Base-by-base conservation (phyloP, 2,329 filamentous ascomycete genomes). In the Phaeosphaeriaceae sp. region DNA sequence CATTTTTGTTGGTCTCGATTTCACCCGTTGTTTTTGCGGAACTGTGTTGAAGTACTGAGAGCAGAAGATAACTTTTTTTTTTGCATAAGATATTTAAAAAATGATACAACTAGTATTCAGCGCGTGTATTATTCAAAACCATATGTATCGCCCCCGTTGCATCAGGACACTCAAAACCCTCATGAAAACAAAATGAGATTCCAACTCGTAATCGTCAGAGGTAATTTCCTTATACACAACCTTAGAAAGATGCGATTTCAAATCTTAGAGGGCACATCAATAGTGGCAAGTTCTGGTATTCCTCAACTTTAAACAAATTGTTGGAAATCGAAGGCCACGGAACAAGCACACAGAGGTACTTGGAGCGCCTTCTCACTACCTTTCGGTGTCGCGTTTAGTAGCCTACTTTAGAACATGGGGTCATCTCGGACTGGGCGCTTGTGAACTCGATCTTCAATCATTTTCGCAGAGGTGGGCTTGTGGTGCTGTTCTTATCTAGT, bases 371-470 rank as follows among this genome's bases (percentile, higher is more conserved):
- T 49, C 43, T 60, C 56, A 6, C 9, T 20, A 9, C 54, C 56
- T 30, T 58, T 61, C 5, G 54, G 58, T 3, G 42, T 42, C 5
- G 56, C 52, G 9, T 62, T 59, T 4, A 60, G 46, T 18, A 54
- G 13, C 6, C 51, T 54, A 21, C 54, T 61, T 32, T 38, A 39
- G 42, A 56, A 61, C 11, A 38, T 61, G 38, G 54, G 56, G 18
- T 48, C 61, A 21, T 56, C 55, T 6, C 58, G 56, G 3, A 36
- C 32, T 18, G 53, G 53, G 6, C 56, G 49, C 45, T 61, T 61
- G 26, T 38, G 28, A 8, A 52, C 40, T 15, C 41, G 46, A 20
- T 42, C 20, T 3, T 26, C 34, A 11, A 13, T 48, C 23, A 36
- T 26, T 21, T 28, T 39, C 6, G 21, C 18, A 15, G 18, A n/a